Evolutionary conservation across 1,284 basidiomycete genomes (phyloP).

Genomic region (Calocybe gambosa): DNA sequence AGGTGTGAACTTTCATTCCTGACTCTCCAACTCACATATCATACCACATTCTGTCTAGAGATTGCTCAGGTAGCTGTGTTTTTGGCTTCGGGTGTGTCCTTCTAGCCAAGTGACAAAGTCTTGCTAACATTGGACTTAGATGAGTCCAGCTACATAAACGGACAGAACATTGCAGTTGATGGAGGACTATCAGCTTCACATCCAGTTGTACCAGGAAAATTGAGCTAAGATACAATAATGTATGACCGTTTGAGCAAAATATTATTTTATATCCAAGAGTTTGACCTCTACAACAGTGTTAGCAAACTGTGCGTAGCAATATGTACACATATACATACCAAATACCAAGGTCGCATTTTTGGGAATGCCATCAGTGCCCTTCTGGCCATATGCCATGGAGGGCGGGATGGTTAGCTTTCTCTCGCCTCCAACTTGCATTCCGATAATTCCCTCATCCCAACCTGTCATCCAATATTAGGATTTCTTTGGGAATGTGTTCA

Average conservation of each 20-base stretch:
- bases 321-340: slow-evolving; percentile 38
- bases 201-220: slow-evolving; percentile 66
- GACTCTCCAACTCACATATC: neutral
- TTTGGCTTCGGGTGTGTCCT: slow-evolving; percentile 71
- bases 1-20: slow-evolving; percentile 36
- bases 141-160: slow-evolving; percentile 90
- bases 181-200: slow-evolving; percentile 76
- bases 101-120: neutral
- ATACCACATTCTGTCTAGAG: slow-evolving; percentile 36
- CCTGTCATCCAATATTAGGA: slow-evolving; percentile 32
- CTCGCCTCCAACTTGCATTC: slow-evolving; percentile 92
- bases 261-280: slow-evolving; percentile 62
- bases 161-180: slow-evolving; percentile 82
- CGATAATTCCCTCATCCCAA: slow-evolving; percentile 89
- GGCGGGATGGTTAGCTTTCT: slow-evolving; percentile 77
- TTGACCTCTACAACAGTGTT: slow-evolving; percentile 54
- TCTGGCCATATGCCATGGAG: slow-evolving; percentile 64
- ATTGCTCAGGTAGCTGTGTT: slow-evolving; percentile 83
- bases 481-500: neutral
- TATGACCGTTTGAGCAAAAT: no score
- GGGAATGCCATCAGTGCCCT: slow-evolving; percentile 49
- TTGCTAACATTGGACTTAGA: slow-evolving; percentile 38
- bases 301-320: slow-evolving; percentile 12
- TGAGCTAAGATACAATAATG: slow-evolving; percentile 21
- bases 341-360: slow-evolving; percentile 66